phyloP scores from a whole-genome alignment of 805 yeast species.

The Candida schatavii region DNA sequence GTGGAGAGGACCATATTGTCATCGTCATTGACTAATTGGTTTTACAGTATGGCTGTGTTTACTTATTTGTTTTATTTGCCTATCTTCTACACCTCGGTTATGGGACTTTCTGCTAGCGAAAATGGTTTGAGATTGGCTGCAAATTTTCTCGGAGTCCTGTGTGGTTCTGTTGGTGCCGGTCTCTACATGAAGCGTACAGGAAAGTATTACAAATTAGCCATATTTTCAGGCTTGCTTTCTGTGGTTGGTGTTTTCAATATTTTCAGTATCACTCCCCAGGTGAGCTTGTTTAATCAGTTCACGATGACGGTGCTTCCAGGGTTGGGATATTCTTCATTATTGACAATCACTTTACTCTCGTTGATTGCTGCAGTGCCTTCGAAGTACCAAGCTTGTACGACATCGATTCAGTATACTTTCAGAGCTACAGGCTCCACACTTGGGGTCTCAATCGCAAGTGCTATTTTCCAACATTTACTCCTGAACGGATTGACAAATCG shows the following conservation, averaged over 20 bases:
- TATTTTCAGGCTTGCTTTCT: constrained; percentile 40
- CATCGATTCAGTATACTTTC: constrained; percentile 87
- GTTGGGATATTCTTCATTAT: constrained; percentile 60
- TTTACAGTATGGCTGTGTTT: constrained; percentile 65
- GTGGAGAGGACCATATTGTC: constrained; percentile 58
- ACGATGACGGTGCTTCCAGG: constrained; percentile 52
- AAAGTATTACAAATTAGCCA: constrained; percentile 50
- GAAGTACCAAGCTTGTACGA: constrained; percentile 75
- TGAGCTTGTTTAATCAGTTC: constrained; percentile 18
- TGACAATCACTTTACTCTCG: constrained; percentile 71
- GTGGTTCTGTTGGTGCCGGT: constrained; percentile 69
- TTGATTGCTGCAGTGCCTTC: constrained; percentile 72
- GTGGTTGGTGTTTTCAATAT: constrained; percentile 45
- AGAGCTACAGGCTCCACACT: constrained; percentile 84
- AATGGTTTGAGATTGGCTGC: constrained; percentile 60
- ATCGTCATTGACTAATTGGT: constrained; percentile 67
- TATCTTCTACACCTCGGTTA: constrained; percentile 56
- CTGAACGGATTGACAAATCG: constrained; percentile 15
- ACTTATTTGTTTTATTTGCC: constrained; percentile 70
- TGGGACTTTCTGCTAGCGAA: constrained; percentile 50
- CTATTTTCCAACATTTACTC: constrained; percentile 58
- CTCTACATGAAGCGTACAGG: constrained; percentile 66
- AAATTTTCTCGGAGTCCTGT: constrained; percentile 65
- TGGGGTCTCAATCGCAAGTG: constrained; percentile 70
- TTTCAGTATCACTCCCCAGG: constrained; percentile 20